Evolutionary conservation across 2,329 filamentous ascomycete genomes (phyloP).

Genomic region (Diaporthe eres): DNA sequence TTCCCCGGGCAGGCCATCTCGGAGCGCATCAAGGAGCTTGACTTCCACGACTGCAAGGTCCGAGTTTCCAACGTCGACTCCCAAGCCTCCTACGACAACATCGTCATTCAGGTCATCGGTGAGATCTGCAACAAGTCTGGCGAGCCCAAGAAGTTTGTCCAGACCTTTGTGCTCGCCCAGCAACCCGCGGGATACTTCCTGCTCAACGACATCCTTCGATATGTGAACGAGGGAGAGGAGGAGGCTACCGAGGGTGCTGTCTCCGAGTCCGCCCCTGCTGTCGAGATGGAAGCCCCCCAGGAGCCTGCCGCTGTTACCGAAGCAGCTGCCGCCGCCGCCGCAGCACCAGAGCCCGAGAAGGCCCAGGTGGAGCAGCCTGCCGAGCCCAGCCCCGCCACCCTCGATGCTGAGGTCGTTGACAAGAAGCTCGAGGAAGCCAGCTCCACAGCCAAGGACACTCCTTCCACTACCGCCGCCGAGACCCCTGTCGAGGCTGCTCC

Average conservation of each 20-base stretch:
- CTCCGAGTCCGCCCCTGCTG: slow-evolving; percentile 42
- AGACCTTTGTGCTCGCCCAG: slow-evolving; percentile 96
- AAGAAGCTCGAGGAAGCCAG: slow-evolving; percentile 80
- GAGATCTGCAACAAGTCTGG: slow-evolving; percentile 95
- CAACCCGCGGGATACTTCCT: slow-evolving; percentile 99
- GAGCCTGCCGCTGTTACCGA: slow-evolving; percentile 47
- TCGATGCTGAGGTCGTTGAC: slow-evolving; percentile 72
- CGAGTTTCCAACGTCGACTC: slow-evolving; percentile 98
- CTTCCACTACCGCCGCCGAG: slow-evolving; percentile 60
- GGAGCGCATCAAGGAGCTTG: slow-evolving; percentile 91
- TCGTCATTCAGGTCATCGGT: slow-evolving; percentile 97
- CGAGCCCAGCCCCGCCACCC: slow-evolving; percentile 47
- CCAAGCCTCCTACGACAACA: slow-evolving; percentile 91
- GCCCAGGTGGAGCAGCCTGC: slow-evolving; percentile 50
- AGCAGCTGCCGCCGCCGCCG: slow-evolving; percentile 51
- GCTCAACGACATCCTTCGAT: slow-evolving; percentile 97
- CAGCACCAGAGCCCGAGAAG: slow-evolving; percentile 51
- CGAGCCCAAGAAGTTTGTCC: slow-evolving; percentile 94
- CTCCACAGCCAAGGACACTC: slow-evolving; percentile 52
- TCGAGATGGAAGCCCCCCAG: slow-evolving; percentile 48
- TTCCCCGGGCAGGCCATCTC: slow-evolving; percentile 79
- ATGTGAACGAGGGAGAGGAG: slow-evolving; percentile 86
- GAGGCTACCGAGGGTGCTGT: slow-evolving; percentile 65
- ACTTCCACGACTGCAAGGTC: slow-evolving; percentile 98
- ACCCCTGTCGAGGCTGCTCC: slow-evolving; percentile 47